Evolutionary conservation across 2,329 filamentous ascomycete species (phyloP), one percentile per base, ranked within the genome.

Genomic region (Ophiostoma angusticollis): DNA sequence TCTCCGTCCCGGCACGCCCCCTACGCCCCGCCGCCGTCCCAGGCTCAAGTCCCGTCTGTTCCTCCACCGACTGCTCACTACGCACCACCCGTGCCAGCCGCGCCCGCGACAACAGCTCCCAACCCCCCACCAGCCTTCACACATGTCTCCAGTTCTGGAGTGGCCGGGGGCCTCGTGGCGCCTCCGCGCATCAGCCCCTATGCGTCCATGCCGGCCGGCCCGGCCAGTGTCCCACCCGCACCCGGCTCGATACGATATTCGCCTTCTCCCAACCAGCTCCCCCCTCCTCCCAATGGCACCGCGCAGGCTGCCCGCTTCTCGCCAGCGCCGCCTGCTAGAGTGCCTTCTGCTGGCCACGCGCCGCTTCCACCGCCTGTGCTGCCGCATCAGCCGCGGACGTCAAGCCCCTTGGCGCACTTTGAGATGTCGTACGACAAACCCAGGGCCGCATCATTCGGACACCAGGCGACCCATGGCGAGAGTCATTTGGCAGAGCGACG

Each of bases 341-440:
- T 60, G 2, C 45, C 54, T 6, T 58, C 53, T 16, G 55, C 58
- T n/a, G 61, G 55, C 32, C 67, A 70, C 14, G 57, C 44, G 39
- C 50, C 60, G 6, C 57, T 55, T 16, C 53, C 59, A 4, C 62
- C 67, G 19, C 59, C 70, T 12, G 55, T 64, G 27, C 58, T 78
- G 29, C 61, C 72, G 33, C 73, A 79, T 50, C 67, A 74, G 45
- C 75, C 76, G 8, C 63, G 76, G 45, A 80, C 76, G 2, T 80
- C 75, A 2, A 80, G 76, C 46, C 76, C 76, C 1, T 55, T 80
- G 42, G 75, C 75, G 6, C 73, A 80, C 48, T 78, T 76, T 42
- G 75, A 79, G 52, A 62, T 65, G 9, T 64, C 62, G 7, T 60
- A 62, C 38, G 61, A 64, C 23, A 47, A 48, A 31, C 41, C 43